phyloP scores from a whole-genome alignment of 1,284 basidiomycete species.

The Anthracocystis panici-leucophaei region DNA sequence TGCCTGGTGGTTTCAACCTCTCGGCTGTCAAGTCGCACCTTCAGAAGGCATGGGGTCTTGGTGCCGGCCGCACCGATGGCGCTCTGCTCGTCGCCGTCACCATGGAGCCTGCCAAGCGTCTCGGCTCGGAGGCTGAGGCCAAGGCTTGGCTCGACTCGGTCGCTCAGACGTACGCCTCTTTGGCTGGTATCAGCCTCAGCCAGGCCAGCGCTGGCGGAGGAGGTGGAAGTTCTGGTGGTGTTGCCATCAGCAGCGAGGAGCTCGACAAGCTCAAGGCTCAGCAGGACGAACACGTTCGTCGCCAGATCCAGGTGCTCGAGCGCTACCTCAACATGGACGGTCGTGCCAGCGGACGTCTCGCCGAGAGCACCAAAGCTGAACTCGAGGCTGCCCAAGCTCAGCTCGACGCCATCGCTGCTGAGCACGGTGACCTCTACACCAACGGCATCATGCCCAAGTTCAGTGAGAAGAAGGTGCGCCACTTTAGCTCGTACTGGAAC shows the following conservation, averaged over 20 bases:
- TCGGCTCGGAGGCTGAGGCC: constrained; percentile 89
- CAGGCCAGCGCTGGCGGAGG: constrained; percentile 73
- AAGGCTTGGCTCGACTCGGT: constrained; percentile 92
- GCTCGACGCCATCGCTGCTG: constrained; percentile 86
- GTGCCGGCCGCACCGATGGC: constrained; percentile 85
- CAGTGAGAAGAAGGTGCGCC: constrained; percentile 93
- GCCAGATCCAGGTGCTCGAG: constrained; percentile 95
- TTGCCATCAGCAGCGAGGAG: constrained; percentile 94
- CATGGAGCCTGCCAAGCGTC: constrained; percentile 92
- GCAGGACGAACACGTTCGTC: constrained; percentile 89
- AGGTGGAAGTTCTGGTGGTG: constrained; percentile 72
- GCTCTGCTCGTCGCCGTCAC: constrained; percentile 92
- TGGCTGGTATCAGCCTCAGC: constrained; percentile 83
- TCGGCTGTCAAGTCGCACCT: constrained; percentile 83
- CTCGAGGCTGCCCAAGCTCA: constrained; percentile 82
- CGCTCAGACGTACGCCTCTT: constrained; percentile 85
- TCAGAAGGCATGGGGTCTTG: constrained; percentile 79
- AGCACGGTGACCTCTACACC: constrained; percentile 92
- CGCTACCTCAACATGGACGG: constrained; percentile 94
- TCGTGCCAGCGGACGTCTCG: constrained; percentile 87
- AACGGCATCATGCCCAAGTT: constrained; percentile 95
- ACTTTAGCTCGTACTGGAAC: constrained; percentile 99
- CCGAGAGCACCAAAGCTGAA: constrained; percentile 84
- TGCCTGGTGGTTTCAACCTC: constrained; percentile 98
- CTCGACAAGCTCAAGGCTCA: constrained; percentile 95